Conservation (phyloP, 495 filamentous ascomycete species). For the Penicillium cataractarum region DNA sequence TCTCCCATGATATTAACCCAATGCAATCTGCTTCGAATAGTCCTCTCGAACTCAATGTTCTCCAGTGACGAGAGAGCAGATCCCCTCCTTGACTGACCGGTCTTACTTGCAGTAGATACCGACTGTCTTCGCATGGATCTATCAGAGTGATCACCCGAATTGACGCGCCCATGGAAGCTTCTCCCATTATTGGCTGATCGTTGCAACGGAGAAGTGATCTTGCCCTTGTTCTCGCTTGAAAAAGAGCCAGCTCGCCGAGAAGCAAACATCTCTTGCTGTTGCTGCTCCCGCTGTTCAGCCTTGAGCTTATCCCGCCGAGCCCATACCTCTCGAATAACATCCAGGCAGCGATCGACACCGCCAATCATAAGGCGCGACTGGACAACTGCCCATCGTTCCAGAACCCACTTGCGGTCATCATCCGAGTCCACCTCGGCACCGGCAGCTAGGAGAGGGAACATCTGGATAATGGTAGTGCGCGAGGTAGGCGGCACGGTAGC, state of each 20-base stretch:
- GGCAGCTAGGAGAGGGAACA: constrained; percentile 74
- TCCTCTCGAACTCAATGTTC: constrained; percentile 64
- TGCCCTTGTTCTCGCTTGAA: constrained; percentile 14
- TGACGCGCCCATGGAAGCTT: constrained; percentile 13
- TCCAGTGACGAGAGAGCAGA: constrained; percentile 44
- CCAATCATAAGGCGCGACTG: constrained; percentile 68
- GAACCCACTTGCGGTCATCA: constrained; percentile 71
- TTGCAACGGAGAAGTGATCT: constrained; percentile 1
- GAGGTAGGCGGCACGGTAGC: constrained; percentile 66
- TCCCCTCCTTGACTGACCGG: constrained; percentile 25
- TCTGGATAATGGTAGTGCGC: constrained; percentile 72
- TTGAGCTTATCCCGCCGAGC: constrained; percentile 57
- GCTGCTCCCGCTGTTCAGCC: constrained; percentile 28
- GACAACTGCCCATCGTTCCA: constrained; percentile 67
- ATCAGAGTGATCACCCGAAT: constrained; percentile 17
- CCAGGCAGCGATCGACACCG: constrained; percentile 71
- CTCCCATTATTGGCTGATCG: constrained; percentile 7
- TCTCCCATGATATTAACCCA: constrained; percentile 83
- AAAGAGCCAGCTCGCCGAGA: constrained; percentile 18
- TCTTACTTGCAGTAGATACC: constrained; percentile 5
- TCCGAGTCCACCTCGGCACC: constrained; percentile 66
- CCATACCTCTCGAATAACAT: constrained; percentile 78
- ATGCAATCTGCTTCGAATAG: constrained; percentile 68
- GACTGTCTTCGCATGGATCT: constrained; percentile 10
- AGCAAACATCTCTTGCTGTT: constrained; percentile 22